phyloP scores from a whole-genome alignment of 2,329 filamentous ascomycete genomes.

The Penicillium vulpinum region DNA sequence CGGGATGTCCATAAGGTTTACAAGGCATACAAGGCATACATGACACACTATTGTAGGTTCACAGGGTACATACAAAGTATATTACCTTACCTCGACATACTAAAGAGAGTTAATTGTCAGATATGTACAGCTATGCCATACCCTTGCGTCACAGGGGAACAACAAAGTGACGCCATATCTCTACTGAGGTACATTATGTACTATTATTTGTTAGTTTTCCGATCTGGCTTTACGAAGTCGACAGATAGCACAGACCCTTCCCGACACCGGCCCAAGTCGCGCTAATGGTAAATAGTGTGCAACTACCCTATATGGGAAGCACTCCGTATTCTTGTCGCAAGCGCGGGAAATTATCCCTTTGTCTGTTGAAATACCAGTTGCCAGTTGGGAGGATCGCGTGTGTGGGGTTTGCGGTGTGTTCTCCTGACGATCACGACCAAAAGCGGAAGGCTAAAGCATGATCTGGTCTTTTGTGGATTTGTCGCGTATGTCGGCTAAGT shows the following conservation, averaged over 20 bases:
- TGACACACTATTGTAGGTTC: background rate
- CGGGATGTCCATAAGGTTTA: background rate
- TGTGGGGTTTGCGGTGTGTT: constrained; percentile 12
- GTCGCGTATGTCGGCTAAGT: constrained; percentile 1
- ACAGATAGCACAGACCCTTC: background rate
- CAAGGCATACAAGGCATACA: too few relatives aligned
- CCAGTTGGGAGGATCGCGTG: constrained; percentile 1
- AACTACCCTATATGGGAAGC: background rate
- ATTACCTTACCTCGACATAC: background rate
- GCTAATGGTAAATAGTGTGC: constrained; percentile 3
- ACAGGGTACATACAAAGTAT: background rate
- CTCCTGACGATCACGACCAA: constrained; percentile 26
- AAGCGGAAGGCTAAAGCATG: constrained; percentile 7
- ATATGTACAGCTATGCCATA: background rate
- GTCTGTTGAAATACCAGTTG: background rate
- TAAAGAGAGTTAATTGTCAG: background rate
- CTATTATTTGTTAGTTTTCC: background rate
- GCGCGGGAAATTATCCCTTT: background rate
- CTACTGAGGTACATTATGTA: too few relatives aligned
- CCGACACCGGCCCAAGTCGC: background rate
- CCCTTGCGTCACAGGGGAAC: constrained; percentile 5
- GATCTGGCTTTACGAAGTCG: background rate
- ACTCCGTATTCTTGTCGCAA: too few relatives aligned
- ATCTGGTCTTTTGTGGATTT: background rate
- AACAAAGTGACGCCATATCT: background rate